These are phyloP conservation scores for Mortierella sp. DNA, from an alignment of 371 early-diverging fungal genomes.

Conservation along the genomic window DNA sequence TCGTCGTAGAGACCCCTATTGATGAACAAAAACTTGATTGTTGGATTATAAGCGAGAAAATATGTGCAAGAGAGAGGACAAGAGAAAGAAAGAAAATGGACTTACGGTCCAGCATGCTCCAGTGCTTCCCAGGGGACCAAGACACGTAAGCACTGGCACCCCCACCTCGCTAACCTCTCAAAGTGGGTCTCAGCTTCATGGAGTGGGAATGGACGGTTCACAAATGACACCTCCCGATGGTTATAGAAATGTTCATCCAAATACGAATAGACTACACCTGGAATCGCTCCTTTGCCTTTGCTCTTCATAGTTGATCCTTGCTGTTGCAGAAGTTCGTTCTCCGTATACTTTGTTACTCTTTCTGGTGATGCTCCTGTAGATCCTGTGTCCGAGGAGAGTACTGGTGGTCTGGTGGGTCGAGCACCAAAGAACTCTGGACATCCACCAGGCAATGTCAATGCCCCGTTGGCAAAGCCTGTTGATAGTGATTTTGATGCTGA, in stretches of 20 bases:
- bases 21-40: background rate
- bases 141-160: conserved; percentile 77
- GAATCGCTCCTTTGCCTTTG: conserved; percentile 23
- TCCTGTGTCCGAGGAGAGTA: background rate
- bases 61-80: too few species aligned
- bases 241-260: conserved; percentile 66
- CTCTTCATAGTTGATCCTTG: background rate
- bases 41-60: too few species aligned
- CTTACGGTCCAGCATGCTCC: conserved; percentile 76
- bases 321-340: background rate
- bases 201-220: conserved; percentile 81
- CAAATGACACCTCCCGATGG: conserved; percentile 71
- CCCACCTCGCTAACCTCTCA: conserved; percentile 78
- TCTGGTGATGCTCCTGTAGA: background rate
- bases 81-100: background rate
- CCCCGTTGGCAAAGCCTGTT: background rate
- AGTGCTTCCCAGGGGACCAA: conserved; percentile 86
- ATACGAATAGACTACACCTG: conserved; percentile 39
- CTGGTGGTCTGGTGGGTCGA: background rate
- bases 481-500: background rate
- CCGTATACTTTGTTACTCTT: background rate
- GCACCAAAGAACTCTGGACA: conserved; percentile 10
- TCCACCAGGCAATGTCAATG: background rate
- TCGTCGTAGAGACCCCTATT: conserved; percentile 81
- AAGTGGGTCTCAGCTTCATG: conserved; percentile 81